Percentiles rank a stretch among this genome's conserved stretches.
Evolutionary conservation across 352 stramenopile species (phyloP).

Genomic region (Globisporangium irregulare): DNA sequence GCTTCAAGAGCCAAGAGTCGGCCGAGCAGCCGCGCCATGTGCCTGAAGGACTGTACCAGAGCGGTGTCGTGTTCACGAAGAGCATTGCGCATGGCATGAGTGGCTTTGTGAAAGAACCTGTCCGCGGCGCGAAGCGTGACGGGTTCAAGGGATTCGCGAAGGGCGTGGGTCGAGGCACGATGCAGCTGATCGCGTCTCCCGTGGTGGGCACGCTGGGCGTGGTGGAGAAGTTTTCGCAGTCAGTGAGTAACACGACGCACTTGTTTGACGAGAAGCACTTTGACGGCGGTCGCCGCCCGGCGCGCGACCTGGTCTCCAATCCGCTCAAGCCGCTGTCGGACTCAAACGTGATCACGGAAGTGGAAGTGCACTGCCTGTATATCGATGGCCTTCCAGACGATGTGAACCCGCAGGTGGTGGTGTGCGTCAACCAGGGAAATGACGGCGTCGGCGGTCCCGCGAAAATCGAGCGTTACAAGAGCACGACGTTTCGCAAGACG

Average conservation of each 20-base stretch:
- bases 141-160: conserved; percentile 84
- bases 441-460: conserved; percentile 40
- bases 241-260: conserved; percentile 84
- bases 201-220: conserved; percentile 79
- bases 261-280: conserved; percentile 79
- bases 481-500: conserved; percentile 54
- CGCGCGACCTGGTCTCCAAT: conserved; percentile 53
- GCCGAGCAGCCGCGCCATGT: conserved; percentile 67
- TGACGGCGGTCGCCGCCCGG: conserved; percentile 70
- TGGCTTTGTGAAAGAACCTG: conserved; percentile 80
- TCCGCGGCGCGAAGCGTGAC: conserved; percentile 66
- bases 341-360: conserved; percentile 84
- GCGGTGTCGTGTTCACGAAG: conserved; percentile 74
- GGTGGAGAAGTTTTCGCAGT: conserved; percentile 83
- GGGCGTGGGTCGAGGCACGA: conserved; percentile 70
- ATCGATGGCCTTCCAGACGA: conserved; percentile 69
- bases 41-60: conserved; percentile 68
- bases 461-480: conserved; percentile 66
- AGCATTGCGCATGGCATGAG: conserved; percentile 71
- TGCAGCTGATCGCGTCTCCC: conserved; percentile 77
- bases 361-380: conserved; percentile 75
- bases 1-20: conserved; percentile 81
- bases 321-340: conserved; percentile 74
- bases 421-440: conserved; percentile 48
- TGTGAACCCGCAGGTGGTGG: conserved; percentile 64